Evolutionary conservation across 768 basidiomycete species (phyloP).

Genomic region (Psilocybe azurescens): DNA sequence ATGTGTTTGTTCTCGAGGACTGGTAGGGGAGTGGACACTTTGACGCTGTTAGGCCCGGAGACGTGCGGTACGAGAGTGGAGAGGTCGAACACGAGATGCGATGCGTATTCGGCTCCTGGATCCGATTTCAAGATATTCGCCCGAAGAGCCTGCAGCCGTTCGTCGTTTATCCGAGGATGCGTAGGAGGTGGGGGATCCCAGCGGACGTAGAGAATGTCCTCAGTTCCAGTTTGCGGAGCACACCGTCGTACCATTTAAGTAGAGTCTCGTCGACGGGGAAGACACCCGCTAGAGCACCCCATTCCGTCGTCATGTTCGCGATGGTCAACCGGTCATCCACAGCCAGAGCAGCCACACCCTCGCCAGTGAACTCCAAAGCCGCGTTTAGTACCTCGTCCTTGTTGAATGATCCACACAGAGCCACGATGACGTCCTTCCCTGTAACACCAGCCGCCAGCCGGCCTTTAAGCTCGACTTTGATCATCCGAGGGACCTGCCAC

Average conservation of each 20-base stretch:
- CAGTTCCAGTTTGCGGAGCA: constrained; percentile 74
- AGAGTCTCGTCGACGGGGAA: constrained; percentile 91
- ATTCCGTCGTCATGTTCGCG: constrained; percentile 99
- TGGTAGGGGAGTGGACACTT: constrained; percentile 92
- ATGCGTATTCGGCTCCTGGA: constrained; percentile 77
- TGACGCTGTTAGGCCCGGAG: constrained; percentile 98
- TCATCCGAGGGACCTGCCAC: constrained; percentile 99
- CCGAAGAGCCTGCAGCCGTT: constrained; percentile 70
- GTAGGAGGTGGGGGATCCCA: constrained; percentile 69
- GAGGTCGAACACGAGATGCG: constrained; percentile 90
- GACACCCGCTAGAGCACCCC: constrained; percentile 96
- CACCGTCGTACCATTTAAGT: constrained; percentile 83
- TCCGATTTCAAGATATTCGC: constrained; percentile 68
- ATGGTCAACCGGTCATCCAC: constrained; percentile 96
- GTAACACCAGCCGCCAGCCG: constrained; percentile 87
- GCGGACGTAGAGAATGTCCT: constrained; percentile 70
- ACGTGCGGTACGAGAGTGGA: constrained; percentile 94
- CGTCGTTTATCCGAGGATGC: constrained; percentile 86
- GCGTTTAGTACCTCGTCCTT: constrained; percentile 86
- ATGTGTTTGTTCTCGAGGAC: constrained; percentile 76
- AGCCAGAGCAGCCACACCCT: constrained; percentile 76
- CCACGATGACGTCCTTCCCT: constrained; percentile 98
- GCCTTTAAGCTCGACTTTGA: constrained; percentile 91
- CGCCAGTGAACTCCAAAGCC: constrained; percentile 95
- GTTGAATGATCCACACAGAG: constrained; percentile 38